Percentiles rank a stretch among this genome's conserved stretches.
These are phyloP conservation scores for Hura crepitans DNA, from an alignment of 441 rosid species.

Conservation along the genomic window DNA sequence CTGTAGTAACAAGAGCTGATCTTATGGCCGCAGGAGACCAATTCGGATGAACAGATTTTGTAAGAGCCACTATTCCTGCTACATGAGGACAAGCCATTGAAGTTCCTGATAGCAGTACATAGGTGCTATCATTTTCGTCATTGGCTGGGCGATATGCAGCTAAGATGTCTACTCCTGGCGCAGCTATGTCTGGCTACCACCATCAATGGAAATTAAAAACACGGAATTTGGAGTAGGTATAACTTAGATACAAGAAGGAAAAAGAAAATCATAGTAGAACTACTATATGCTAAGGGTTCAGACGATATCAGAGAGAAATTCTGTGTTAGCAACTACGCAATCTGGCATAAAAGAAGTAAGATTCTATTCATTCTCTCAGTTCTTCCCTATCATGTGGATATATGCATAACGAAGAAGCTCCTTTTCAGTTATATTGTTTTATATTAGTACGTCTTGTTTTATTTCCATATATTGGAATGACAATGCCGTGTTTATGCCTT, in stretches of 20 bases:
- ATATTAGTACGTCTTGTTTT: background rate
- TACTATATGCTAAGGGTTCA: background rate
- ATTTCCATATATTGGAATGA: background rate
- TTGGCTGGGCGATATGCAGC: constrained; percentile 23
- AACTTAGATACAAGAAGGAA: background rate
- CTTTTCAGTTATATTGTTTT: background rate
- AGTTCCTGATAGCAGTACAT: constrained; percentile 73
- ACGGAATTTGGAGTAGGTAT: background rate
- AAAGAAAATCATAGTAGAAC: background rate
- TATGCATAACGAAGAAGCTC: background rate
- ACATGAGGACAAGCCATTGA: constrained; percentile 89
- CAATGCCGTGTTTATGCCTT: background rate
- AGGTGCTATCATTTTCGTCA: constrained; percentile 16
- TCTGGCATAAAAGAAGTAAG: background rate
- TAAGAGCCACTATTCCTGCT: constrained; percentile 68
- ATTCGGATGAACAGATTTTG: constrained; percentile 54
- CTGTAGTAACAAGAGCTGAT: constrained; percentile 74
- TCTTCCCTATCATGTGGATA: background rate
- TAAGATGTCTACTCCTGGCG: constrained; percentile 38
- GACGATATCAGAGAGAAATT: background rate
- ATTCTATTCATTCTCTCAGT: background rate
- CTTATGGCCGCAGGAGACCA: constrained; percentile 73
- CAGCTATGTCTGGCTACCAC: constrained; percentile 34
- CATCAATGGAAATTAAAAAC: background rate
- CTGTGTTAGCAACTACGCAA: background rate